phyloP scores from a whole-genome alignment of 148 eudicot species.

The Rhododendron griersonianum region DNA sequence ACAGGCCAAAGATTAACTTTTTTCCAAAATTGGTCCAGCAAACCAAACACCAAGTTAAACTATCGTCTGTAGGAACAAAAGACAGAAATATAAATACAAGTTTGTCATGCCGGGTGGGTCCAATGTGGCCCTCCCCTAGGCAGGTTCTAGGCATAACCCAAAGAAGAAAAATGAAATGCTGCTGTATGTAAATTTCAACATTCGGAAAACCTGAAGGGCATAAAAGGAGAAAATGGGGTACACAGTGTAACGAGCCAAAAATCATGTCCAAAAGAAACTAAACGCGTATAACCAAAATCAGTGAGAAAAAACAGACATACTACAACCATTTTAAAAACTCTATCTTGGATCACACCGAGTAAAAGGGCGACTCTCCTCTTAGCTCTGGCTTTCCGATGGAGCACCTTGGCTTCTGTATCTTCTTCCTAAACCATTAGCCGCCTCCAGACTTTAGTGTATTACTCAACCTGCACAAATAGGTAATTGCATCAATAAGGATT shows the following conservation, averaged over 20 bases:
- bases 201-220: neutral
- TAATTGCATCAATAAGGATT: neutral
- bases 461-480: constrained; percentile 60
- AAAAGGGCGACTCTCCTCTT: neutral
- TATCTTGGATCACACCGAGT: neutral
- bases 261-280: neutral
- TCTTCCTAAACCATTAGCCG: constrained; percentile 28
- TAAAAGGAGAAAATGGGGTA: neutral
- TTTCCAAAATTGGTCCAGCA: neutral
- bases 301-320: neutral
- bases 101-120: neutral
- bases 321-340: constrained; percentile 2
- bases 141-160: neutral
- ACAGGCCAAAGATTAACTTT: neutral
- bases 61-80: neutral
- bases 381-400: neutral
- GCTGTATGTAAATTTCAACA: neutral
- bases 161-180: neutral
- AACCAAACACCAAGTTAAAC: neutral
- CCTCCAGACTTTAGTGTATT: constrained; percentile 86
- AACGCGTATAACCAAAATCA: neutral
- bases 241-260: neutral
- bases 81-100: neutral
- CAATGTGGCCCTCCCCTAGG: neutral
- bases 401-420: constrained; percentile 2